Evolutionary conservation across 1,284 basidiomycete species (phyloP).

Genomic region (Bondarzewia mesenterica): DNA sequence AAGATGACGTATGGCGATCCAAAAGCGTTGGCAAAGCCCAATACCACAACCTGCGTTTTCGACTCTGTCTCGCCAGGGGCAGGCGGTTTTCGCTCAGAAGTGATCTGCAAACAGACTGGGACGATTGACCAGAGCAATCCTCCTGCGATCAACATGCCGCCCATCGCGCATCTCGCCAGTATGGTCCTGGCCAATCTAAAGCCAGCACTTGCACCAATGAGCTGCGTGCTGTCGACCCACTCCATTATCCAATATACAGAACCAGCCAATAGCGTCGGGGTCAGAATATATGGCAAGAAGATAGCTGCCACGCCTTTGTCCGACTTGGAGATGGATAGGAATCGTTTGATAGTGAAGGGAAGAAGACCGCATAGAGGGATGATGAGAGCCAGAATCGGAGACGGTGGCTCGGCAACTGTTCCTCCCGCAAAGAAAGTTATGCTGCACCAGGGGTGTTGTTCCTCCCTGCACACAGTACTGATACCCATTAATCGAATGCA

Average conservation of each 20-base stretch:
- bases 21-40: constrained; percentile 88
- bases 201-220: constrained; percentile 31
- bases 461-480: constrained; percentile 89
- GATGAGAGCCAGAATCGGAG: constrained; percentile 45
- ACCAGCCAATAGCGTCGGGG: constrained; percentile 50
- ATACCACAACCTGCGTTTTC: constrained; percentile 52
- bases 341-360: constrained; percentile 49
- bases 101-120: constrained; percentile 67
- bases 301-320: constrained; percentile 65
- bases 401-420: constrained; percentile 55
- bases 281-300: constrained; percentile 54
- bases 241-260: constrained; percentile 75
- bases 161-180: constrained; percentile 53
- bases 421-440: constrained; percentile 83
- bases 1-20: constrained; percentile 86
- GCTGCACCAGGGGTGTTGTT: constrained; percentile 83
- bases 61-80: constrained; percentile 11
- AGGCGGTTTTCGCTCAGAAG: constrained; percentile 16
- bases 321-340: constrained; percentile 64
- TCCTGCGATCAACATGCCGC: constrained; percentile 43
- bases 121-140: constrained; percentile 60
- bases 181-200: constrained; percentile 50
- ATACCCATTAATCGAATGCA: constrained; percentile 67
- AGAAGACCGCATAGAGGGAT: constrained; percentile 49
- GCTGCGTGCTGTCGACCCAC: constrained; percentile 54